phyloP scores from a whole-genome alignment of 2,329 filamentous ascomycete genomes.

The Xylariaceae sp. region DNA sequence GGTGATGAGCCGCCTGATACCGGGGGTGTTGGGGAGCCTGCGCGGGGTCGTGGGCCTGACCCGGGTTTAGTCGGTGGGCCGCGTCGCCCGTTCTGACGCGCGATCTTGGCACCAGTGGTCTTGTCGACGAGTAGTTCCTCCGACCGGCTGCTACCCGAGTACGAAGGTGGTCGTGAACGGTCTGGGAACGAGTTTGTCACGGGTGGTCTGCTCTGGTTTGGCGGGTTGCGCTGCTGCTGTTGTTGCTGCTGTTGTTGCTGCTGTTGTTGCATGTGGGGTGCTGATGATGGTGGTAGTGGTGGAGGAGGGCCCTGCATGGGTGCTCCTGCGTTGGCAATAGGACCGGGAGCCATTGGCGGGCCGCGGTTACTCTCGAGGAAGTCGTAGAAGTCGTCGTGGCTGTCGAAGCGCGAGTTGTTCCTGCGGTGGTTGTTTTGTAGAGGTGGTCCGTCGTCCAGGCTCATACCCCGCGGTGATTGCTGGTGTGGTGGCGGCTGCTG shows the following conservation, averaged over 20 bases:
- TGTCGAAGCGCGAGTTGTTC: slow-evolving; percentile 36
- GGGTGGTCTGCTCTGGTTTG: slow-evolving; percentile 38
- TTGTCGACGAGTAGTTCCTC: slow-evolving; percentile 41
- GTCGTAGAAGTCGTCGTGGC: slow-evolving; percentile 42
- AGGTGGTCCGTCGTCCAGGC: slow-evolving; percentile 20
- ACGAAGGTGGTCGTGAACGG: slow-evolving; percentile 38
- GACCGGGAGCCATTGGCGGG: slow-evolving; percentile 18
- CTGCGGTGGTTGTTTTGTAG: slow-evolving; percentile 19
- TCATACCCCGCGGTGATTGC: slow-evolving; percentile 26
- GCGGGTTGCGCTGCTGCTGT: slow-evolving; percentile 19
- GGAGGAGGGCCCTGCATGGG: slow-evolving; percentile 10
- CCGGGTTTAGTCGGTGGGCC: slow-evolving; percentile 22
- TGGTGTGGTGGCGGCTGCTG: slow-evolving; percentile 21
- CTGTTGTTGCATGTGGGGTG: slow-evolving; percentile 29
- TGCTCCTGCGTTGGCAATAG: slow-evolving; percentile 3
- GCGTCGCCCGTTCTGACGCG: slow-evolving; percentile 38
- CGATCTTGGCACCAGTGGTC: slow-evolving; percentile 28
- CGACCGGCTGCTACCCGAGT: slow-evolving; percentile 38
- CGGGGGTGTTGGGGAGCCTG: slow-evolving; percentile 34
- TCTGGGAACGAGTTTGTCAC: slow-evolving; percentile 38
- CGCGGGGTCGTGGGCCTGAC: slow-evolving; percentile 31
- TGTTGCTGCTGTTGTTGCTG: slow-evolving; percentile 30
- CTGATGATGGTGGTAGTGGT: slow-evolving; percentile 28
- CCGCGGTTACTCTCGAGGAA: slow-evolving; percentile 41
- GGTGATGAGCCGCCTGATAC: slow-evolving; percentile 30